Evolutionary conservation across 2,329 filamentous ascomycete genomes (phyloP), one percentile per base, ranked within the genome.

Genomic region (Aschersonia sp.): DNA sequence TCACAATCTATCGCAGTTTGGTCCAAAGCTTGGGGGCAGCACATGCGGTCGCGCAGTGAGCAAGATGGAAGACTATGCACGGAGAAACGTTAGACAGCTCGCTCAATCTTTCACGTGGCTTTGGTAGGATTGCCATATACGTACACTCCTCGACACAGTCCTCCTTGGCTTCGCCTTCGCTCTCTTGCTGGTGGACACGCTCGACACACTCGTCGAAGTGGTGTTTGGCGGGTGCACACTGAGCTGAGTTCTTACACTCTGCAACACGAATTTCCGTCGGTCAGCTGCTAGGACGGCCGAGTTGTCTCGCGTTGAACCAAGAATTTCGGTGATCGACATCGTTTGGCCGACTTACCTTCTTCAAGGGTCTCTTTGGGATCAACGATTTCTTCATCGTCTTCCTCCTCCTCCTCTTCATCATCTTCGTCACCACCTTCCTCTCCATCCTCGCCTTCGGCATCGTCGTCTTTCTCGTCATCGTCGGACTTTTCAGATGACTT

Each of bases 131-230:
- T 12, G 7, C 7, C 12, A 38, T 38, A 3, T 9, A 80, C 89
- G 71, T 84, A 97, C 92, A 98, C 77, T 98, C 92, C 77, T 98
- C 92, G 57, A 97, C 88, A 62, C 92, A 98, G 74, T 97, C 89
- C 78, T 98, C 92, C 61, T 85, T 81, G 59, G 82, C 73, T 48
- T 74, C 82, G 59, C 84, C 80, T 55, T 83, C 77, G 58, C 84
- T 78, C 61, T 88, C 65, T 57, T 66, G 56, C 50, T 66, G 61
- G 58, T 38, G 32, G 7, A 98, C 92, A 61, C 92, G 89, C 79
- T 95, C 89, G 59, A 91, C 89, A 68, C 92, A 98, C 73, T 96
- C 88, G 57, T 97, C 91, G 68, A 85, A 97, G 78, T 98, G 92
- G 77, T 97, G 91, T 82, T 97, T 98, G 64, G 80, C 78, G 51